Base-by-base conservation (phyloP, 768 basidiomycete genomes). In the Neoboletus magnificus region DNA sequence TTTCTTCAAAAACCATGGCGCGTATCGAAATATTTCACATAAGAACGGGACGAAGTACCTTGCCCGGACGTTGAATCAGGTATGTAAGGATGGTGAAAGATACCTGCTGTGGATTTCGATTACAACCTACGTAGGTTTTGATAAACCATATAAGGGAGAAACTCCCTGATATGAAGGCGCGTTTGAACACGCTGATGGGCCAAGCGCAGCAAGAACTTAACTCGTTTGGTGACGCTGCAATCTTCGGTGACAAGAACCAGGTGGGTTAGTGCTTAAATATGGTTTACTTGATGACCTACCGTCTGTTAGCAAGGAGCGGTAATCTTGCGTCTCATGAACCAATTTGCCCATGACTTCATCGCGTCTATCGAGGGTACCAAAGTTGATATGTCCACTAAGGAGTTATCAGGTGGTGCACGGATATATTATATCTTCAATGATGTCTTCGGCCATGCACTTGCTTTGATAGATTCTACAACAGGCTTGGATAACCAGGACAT, bases 361-460 rank as follows among this genome's bases (percentile, higher is more conserved):
- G 88, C 95, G 0, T 96, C 94, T 15, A 97, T 99, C 63, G 97
- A 99, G 62, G 97, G 97, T 52, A 98, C 94, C 15, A 93, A 93
- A 53, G 82, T 96, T 37, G 92, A 97, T 58, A 90, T 98, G 64
- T 96, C 93, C 1, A 99, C 97, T 1, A 99, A 99, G 70, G 97
- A 99, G 70, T 85, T 99, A 16, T 98, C 91, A 7, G 97, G 97
- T 40, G 97, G 97, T 44, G 97, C 97, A 23, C 84, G 97, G 51
- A 93, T 99, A 73, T 98, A 98, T 74, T 98, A 98, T 76, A 98
- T 99, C 70, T 99, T 99, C 82, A 93, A 98, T 69, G 97, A 98
- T 66, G 84, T 98, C 50, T 99, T 98, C 66, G 97, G 97, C 2
- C 81, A 89, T 49, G 97, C 96, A 1, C 83, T 99, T 8, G 82